Conservation (phyloP, 2,329 filamentous ascomycete genomes). For the Cladosporium austrohemisphaericum region DNA sequence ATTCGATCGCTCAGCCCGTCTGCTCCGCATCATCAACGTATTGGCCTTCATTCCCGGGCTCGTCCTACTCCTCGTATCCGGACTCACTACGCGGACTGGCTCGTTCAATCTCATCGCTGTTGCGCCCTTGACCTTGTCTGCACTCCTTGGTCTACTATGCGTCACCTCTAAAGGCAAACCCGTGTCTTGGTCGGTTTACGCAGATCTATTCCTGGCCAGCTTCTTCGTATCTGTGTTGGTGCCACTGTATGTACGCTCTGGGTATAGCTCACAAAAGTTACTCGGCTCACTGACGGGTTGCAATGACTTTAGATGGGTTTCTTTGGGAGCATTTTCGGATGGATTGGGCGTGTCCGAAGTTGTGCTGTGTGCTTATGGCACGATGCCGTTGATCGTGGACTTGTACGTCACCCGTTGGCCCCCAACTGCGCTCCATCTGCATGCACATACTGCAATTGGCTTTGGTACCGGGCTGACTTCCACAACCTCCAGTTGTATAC, state of each 20-base stretch:
- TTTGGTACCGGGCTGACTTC: neutral
- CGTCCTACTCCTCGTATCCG: neutral
- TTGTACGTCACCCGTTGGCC: neutral
- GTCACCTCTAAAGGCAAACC: neutral
- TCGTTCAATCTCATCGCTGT: neutral
- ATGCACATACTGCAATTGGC: neutral
- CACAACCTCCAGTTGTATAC: neutral
- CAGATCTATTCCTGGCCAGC: neutral
- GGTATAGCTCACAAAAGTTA: neutral
- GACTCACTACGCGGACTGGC: neutral
- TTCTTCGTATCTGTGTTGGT: neutral
- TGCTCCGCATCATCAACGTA: neutral
- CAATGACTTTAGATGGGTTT: neutral
- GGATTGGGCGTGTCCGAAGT: neutral
- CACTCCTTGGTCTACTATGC: constrained; percentile 1
- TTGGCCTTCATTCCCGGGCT: neutral
- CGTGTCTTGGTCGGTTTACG: neutral
- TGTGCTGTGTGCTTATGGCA: constrained; percentile 7
- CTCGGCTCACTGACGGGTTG: neutral
- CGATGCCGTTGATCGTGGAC: constrained; percentile 7
- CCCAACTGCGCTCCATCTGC: neutral
- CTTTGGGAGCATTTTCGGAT: neutral
- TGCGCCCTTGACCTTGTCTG: constrained; percentile 2
- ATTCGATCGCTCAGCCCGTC: neutral
- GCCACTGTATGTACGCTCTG: neutral